phyloP scores from a whole-genome alignment of 257 asterid genomes.

The Jacaranda mimosifolia region DNA sequence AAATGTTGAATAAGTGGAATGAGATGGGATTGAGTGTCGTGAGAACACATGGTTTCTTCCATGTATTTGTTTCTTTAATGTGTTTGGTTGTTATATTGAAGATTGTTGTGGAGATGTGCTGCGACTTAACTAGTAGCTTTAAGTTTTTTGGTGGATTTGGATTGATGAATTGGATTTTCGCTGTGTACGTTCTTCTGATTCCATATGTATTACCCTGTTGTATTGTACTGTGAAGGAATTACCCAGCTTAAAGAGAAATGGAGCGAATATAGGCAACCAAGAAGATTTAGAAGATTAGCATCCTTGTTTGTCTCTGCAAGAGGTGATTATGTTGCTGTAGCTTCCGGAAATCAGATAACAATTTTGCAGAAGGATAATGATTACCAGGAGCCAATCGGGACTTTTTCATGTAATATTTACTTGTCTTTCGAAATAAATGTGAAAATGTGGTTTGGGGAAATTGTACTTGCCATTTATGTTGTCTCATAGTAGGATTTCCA shows the following conservation, averaged over 20 bases:
- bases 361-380: slow-evolving; percentile 80
- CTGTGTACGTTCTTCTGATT: not conserved
- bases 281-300: slow-evolving; percentile 58
- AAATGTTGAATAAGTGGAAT: slow-evolving; percentile 3
- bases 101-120: not conserved
- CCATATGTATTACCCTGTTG: no score
- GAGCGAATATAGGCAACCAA: slow-evolving; percentile 57
- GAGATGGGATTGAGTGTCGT: not conserved
- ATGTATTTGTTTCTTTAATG: not conserved
- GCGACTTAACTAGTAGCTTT: not conserved
- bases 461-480: slow-evolving; percentile 15
- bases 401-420: slow-evolving; percentile 73
- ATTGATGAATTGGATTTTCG: not conserved
- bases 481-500: not conserved
- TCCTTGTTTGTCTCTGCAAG: slow-evolving; percentile 81
- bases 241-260: no score
- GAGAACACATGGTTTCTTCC: not conserved
- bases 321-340: slow-evolving; percentile 89
- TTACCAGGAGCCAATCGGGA: slow-evolving; percentile 86
- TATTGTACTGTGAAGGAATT: no score
- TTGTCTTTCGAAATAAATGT: slow-evolving; percentile 25
- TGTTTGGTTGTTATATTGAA: slow-evolving; percentile 12
- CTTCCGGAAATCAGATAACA: slow-evolving; percentile 76
- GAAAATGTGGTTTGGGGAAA: slow-evolving; percentile 20
- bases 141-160: not conserved